Percentiles rank a stretch among this genome's conserved stretches.
phyloP scores from a whole-genome alignment of 129 eudicot species.

The Ambrosia artemisiifolia region DNA sequence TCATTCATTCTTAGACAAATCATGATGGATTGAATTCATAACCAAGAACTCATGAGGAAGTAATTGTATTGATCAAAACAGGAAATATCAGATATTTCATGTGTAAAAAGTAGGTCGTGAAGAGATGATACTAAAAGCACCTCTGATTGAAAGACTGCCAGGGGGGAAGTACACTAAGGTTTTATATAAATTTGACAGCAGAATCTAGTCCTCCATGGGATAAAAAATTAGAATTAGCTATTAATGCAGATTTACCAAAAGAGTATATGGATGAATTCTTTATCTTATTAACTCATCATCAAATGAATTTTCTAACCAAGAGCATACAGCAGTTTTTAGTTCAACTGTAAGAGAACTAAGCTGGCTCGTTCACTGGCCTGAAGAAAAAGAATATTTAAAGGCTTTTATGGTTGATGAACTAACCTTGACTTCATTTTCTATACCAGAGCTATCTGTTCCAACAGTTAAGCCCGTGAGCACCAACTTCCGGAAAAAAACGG shows the following conservation, averaged over 20 bases:
- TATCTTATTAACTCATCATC: slow-evolving; percentile 4
- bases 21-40: background rate
- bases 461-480: slow-evolving; percentile 50
- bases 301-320: slow-evolving; percentile 12
- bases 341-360: background rate
- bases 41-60: background rate
- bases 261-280: slow-evolving; percentile 8
- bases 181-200: background rate
- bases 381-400: background rate
- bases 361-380: slow-evolving; percentile 5
- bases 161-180: background rate
- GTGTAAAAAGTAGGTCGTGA: background rate
- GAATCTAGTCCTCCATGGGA: background rate
- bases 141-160: background rate
- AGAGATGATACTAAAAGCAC: background rate
- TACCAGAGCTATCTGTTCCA: slow-evolving; percentile 35
- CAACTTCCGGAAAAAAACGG: slow-evolving; percentile 50
- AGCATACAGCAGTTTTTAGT: slow-evolving; percentile 1
- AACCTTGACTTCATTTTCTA: slow-evolving; percentile 49
- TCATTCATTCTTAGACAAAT: background rate
- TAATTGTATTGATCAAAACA: background rate
- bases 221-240: background rate
- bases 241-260: background rate
- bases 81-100: background rate
- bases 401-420: slow-evolving; percentile 7